Percentiles rank a stretch among this genome's conserved stretches.
phyloP scores from a whole-genome alignment of 148 eudicot species.

The Selenicereus undatus region DNA sequence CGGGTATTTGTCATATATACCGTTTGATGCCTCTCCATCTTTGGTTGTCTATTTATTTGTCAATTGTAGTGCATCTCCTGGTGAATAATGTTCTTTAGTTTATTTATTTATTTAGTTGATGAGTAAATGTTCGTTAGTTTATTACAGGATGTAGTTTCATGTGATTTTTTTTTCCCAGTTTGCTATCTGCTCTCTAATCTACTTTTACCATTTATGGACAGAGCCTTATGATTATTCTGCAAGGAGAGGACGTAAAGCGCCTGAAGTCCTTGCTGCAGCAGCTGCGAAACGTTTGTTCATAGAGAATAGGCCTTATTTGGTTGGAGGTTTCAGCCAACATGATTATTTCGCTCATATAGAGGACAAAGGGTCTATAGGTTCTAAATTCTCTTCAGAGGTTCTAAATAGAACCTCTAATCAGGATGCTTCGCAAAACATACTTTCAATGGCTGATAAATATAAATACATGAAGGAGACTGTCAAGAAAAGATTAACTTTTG shows the following conservation, averaged over 20 bases:
- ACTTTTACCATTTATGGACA: slow-evolving; percentile 30
- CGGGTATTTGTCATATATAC: not conserved
- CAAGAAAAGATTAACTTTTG: slow-evolving; percentile 81
- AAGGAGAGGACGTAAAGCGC: slow-evolving; percentile 85
- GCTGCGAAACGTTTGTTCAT: slow-evolving; percentile 79
- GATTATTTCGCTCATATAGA: slow-evolving; percentile 33
- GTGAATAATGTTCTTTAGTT: not conserved
- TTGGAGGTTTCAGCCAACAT: slow-evolving; percentile 69
- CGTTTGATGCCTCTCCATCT: not conserved
- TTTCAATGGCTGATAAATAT: slow-evolving; percentile 89
- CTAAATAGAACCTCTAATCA: slow-evolving; percentile 33
- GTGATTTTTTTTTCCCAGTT: not conserved
- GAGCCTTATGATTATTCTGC: slow-evolving; percentile 84
- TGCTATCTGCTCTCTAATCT: slow-evolving; percentile 5
- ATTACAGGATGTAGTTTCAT: slow-evolving; percentile 1
- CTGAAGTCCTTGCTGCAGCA: slow-evolving; percentile 79
- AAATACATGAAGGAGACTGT: slow-evolving; percentile 76
- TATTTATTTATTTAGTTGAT: not conserved
- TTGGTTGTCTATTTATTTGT: not conserved
- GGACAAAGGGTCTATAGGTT: slow-evolving; percentile 31
- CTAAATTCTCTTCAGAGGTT: slow-evolving; percentile 37
- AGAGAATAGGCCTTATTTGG: slow-evolving; percentile 78
- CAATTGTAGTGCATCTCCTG: not conserved
- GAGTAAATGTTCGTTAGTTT: not conserved
- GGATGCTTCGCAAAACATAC: slow-evolving; percentile 46